A percentile compares a stretch with the other conserved stretches of the same genome.
Evolutionary conservation across 2,329 filamentous ascomycete genomes (phyloP).

Genomic region (Xylariaceae sp.): DNA sequence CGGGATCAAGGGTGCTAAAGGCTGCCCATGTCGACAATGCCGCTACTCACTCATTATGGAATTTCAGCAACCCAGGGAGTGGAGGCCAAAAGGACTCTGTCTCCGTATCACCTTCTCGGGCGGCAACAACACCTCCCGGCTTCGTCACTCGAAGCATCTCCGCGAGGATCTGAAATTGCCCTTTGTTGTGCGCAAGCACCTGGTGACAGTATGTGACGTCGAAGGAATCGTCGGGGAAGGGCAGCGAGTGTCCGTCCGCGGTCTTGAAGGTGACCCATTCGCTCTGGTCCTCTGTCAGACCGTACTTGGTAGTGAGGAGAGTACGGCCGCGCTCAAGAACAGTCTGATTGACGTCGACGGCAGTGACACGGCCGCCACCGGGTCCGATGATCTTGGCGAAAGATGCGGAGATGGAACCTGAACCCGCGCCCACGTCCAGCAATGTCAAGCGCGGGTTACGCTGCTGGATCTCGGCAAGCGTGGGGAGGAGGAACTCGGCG

Average conservation of each 20-base stretch:
- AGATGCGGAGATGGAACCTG: constrained; percentile 38
- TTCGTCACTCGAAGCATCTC: constrained; percentile 32
- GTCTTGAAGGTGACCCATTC: constrained; percentile 21
- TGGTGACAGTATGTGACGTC: constrained; percentile 29
- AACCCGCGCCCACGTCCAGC: constrained; percentile 40
- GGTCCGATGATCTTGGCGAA: constrained; percentile 33
- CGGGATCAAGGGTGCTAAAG: no score
- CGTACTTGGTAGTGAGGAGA: neutral
- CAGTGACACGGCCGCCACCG: constrained; percentile 32
- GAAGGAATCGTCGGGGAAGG: constrained; percentile 26
- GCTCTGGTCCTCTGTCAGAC: neutral
- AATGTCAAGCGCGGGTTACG: constrained; percentile 28
- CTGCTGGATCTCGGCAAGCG: constrained; percentile 19
- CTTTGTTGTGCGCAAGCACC: constrained; percentile 24
- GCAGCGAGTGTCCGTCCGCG: constrained; percentile 31
- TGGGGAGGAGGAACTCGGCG: constrained; percentile 29
- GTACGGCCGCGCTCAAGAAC: neutral
- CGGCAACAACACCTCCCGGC: constrained; percentile 27
- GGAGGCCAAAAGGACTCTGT: constrained; percentile 21
- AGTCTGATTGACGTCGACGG: constrained; percentile 22
- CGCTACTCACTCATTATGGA: constrained; percentile 6
- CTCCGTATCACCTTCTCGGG: constrained; percentile 32
- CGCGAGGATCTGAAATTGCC: constrained; percentile 20
- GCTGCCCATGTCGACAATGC: no score
- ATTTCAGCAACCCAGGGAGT: constrained; percentile 9